These are phyloP conservation scores for Clarireedia monteithiana DNA, from an alignment of 2,329 filamentous ascomycete species.

Conservation along the genomic window DNA sequence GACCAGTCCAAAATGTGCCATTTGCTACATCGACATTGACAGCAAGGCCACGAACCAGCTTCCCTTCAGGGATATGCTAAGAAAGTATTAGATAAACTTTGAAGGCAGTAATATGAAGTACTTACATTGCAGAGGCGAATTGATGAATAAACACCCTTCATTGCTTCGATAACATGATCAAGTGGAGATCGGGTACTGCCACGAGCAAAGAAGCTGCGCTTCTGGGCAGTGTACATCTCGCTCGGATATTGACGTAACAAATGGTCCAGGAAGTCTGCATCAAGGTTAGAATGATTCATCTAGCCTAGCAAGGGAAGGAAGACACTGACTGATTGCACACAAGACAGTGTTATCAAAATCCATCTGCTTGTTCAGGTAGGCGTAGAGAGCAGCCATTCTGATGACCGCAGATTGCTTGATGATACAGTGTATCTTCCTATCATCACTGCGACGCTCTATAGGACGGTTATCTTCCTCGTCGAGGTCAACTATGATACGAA, in stretches of 20 bases:
- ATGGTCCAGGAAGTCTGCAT: slow-evolving; percentile 74
- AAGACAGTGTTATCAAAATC: slow-evolving; percentile 60
- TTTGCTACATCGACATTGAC: slow-evolving; percentile 91
- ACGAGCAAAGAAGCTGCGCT: slow-evolving; percentile 68
- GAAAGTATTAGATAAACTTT: neutral
- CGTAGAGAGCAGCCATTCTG: slow-evolving; percentile 55
- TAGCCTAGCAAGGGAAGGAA: neutral
- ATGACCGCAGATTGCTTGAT: slow-evolving; percentile 61
- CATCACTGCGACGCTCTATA: slow-evolving; percentile 19
- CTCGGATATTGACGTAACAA: slow-evolving; percentile 74
- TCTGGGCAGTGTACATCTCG: slow-evolving; percentile 59
- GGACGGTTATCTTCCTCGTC: slow-evolving; percentile 49
- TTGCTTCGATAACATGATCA: slow-evolving; percentile 62
- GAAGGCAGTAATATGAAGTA: neutral
- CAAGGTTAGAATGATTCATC: neutral
- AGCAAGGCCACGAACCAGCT: slow-evolving; percentile 46
- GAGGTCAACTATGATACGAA: slow-evolving; percentile 60
- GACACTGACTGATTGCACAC: slow-evolving; percentile 62
- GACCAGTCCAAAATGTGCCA: slow-evolving; percentile 70
- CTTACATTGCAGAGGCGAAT: slow-evolving; percentile 63
- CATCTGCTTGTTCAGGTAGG: slow-evolving; percentile 55
- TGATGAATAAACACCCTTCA: slow-evolving; percentile 85
- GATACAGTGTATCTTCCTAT: slow-evolving; percentile 46
- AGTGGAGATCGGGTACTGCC: slow-evolving; percentile 37
- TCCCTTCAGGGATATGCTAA: slow-evolving; percentile 26